These are phyloP conservation scores for Pythium apleroticum DNA, from an alignment of 352 stramenopile species.

Conservation along the genomic window DNA sequence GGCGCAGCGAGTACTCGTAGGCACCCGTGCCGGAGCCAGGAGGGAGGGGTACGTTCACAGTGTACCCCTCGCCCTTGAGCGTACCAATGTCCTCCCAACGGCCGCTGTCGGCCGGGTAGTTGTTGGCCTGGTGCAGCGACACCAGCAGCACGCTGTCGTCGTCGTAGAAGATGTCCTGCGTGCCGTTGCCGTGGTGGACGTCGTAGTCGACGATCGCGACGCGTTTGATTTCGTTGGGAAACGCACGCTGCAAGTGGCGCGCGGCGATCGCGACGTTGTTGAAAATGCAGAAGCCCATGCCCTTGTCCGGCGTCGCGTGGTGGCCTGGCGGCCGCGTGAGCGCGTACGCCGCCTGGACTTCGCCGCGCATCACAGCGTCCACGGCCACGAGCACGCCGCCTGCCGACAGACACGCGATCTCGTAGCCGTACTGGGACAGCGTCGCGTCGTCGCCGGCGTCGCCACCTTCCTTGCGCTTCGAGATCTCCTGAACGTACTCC, in stretches of 20 bases:
- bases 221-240: constrained; percentile 71
- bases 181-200: constrained; percentile 97
- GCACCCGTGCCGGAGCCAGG: constrained; percentile 69
- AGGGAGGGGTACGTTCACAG: constrained; percentile 87
- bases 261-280: constrained; percentile 72
- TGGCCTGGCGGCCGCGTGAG: constrained; percentile 74
- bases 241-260: constrained; percentile 46
- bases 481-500: constrained; percentile 47
- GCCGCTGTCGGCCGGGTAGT: constrained; percentile 73
- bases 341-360: constrained; percentile 51
- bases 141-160: constrained; percentile 73
- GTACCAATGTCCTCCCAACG: constrained; percentile 38
- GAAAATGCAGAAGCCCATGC: constrained; percentile 77
- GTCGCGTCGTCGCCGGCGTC: constrained; percentile 69
- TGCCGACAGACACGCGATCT: constrained; percentile 71
- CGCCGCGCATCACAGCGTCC: constrained; percentile 52
- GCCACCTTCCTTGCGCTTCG: constrained; percentile 52
- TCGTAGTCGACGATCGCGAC: constrained; percentile 96
- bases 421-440: constrained; percentile 70
- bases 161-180: constrained; percentile 89
- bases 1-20: constrained; percentile 69
- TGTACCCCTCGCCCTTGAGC: constrained; percentile 47
- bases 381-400: constrained; percentile 60
- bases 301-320: constrained; percentile 49
- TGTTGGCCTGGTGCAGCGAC: constrained; percentile 80